Conservation (phyloP, 352 stramenopile species). For the Phytopythium vexans region DNA sequence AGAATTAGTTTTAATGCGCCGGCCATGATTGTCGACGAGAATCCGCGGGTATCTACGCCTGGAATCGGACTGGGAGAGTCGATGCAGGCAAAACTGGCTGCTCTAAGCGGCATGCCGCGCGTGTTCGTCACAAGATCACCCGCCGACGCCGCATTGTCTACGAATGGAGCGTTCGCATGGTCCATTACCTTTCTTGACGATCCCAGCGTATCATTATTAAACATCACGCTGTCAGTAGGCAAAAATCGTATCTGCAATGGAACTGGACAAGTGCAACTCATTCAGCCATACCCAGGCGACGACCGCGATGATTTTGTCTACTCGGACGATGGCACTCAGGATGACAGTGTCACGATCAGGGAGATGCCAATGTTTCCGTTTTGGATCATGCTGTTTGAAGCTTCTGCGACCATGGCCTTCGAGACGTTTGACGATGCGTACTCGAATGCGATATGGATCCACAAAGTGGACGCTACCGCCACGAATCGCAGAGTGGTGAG, state of each 20-base stretch:
- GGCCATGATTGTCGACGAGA: constrained; percentile 52
- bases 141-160: constrained; percentile 17
- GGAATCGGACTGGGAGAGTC: constrained; percentile 50
- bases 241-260: constrained; percentile 39
- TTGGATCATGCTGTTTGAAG: constrained; percentile 79
- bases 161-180: constrained; percentile 58
- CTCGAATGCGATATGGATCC: constrained; percentile 40
- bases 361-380: constrained; percentile 68
- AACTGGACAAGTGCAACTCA: constrained; percentile 27
- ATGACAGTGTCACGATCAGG: constrained; percentile 11
- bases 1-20: constrained; percentile 55
- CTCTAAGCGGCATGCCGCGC: constrained; percentile 24
- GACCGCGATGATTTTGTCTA: constrained; percentile 40
- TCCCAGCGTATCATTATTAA: constrained; percentile 8
- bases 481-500: constrained; percentile 31
- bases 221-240: constrained; percentile 20
- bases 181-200: constrained; percentile 63
- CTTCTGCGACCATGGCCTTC: constrained; percentile 43
- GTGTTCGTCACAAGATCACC: constrained; percentile 53
- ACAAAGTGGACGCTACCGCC: constrained; percentile 24
- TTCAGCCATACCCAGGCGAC: constrained; percentile 31
- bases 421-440: constrained; percentile 57
- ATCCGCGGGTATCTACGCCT: constrained; percentile 22
- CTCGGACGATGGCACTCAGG: constrained; percentile 14
- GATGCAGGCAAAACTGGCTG: constrained; percentile 48